Evolutionary conservation across 768 basidiomycete genomes (phyloP).

Genomic region (Guyanaporus albipodus): DNA sequence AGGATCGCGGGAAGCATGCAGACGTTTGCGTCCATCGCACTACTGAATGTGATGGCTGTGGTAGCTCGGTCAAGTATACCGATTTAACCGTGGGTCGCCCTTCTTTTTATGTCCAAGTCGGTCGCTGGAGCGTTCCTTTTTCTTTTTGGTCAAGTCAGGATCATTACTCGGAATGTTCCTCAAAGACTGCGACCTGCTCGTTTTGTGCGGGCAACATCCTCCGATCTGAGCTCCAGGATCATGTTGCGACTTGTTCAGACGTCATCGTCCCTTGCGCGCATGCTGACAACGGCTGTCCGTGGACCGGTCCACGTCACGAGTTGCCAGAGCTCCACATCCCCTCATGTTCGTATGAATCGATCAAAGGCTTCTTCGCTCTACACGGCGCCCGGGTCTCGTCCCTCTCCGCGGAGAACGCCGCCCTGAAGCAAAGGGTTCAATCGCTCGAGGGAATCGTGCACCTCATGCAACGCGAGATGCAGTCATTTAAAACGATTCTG

Average conservation of each 20-base stretch:
- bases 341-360: conserved; percentile 54
- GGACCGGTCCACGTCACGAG: conserved; percentile 43
- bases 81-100: conserved; percentile 37
- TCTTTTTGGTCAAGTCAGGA: conserved; percentile 25
- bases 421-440: conserved; percentile 56
- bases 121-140: not conserved
- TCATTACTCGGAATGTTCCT: conserved; percentile 39
- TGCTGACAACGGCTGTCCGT: conserved; percentile 47
- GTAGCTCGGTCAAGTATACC: conserved; percentile 29
- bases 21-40: conserved; percentile 35
- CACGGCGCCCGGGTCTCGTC: conserved; percentile 37
- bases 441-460: conserved; percentile 54
- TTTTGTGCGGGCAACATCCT: conserved; percentile 38
- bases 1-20: conserved; percentile 43
- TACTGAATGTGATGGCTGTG: conserved; percentile 39
- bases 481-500: conserved; percentile 49
- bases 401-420: conserved; percentile 60
- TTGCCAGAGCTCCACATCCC: conserved; percentile 36
- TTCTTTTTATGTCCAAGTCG: not conserved
- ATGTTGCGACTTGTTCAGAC: conserved; percentile 38
- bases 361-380: conserved; percentile 56
- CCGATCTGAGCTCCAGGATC: conserved; percentile 33
- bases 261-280: conserved; percentile 43
- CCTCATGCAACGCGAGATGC: conserved; percentile 53
- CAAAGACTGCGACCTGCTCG: conserved; percentile 35